Percentiles rank a stretch among this genome's conserved stretches.
Evolutionary conservation across 768 basidiomycete genomes (phyloP).

Genomic region (Trichaptum fuscoviolaceum): DNA sequence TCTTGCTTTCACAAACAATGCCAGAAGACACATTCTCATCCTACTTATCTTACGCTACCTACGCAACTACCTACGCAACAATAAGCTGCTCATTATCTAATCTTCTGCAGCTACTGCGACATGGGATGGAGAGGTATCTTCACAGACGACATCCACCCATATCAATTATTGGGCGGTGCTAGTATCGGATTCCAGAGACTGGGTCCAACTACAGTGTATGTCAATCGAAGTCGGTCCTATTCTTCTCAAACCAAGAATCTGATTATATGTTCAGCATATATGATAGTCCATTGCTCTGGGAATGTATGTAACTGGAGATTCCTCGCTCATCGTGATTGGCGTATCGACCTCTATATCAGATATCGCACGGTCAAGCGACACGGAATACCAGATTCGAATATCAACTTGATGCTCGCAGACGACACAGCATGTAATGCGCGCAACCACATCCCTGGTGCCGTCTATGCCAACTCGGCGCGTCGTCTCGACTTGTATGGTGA

Average conservation of each 20-base stretch:
- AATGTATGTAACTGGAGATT: slow-evolving; percentile 54
- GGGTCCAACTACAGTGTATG: slow-evolving; percentile 98
- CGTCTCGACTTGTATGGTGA: slow-evolving; percentile 90
- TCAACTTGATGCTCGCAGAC: slow-evolving; percentile 99
- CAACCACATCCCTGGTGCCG: slow-evolving; percentile 87
- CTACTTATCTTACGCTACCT: too few species aligned
- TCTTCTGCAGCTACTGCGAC: too few species aligned
- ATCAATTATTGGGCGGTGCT: slow-evolving; percentile 99
- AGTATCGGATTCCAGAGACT: slow-evolving; percentile 89
- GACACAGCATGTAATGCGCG: slow-evolving; percentile 93
- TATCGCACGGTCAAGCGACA: slow-evolving; percentile 97
- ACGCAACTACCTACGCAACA: too few species aligned
- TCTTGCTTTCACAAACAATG: too few species aligned
- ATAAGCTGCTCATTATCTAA: too few species aligned
- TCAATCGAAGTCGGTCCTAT: slow-evolving; percentile 11
- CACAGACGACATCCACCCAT: slow-evolving; percentile 34
- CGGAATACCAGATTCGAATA: slow-evolving; percentile 97
- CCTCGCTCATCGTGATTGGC: slow-evolving; percentile 5
- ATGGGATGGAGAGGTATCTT: neutral
- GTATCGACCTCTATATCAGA: slow-evolving; percentile 40
- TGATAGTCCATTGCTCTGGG: slow-evolving; percentile 96
- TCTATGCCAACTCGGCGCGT: slow-evolving; percentile 86
- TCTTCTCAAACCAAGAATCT: neutral
- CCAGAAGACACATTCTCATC: too few species aligned
- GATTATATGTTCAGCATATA: slow-evolving; percentile 68